Conservation (phyloP, 2,329 filamentous ascomycete genomes). For the Lithohypha guttulata region DNA sequence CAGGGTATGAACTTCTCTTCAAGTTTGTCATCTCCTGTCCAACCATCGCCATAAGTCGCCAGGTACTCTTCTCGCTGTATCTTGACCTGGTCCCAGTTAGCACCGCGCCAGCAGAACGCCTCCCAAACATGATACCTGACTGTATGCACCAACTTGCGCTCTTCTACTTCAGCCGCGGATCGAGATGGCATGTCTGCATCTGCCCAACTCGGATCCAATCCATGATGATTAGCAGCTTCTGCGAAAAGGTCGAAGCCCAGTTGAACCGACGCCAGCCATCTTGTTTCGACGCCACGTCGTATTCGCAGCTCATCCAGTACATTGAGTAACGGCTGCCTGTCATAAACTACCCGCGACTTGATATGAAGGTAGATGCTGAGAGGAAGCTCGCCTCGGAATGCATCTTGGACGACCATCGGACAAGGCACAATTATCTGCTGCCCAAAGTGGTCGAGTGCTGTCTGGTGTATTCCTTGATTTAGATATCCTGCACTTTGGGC, state of each 20-base stretch:
- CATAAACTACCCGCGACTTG: background rate
- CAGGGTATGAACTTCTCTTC: background rate
- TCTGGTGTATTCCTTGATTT: too few relatives aligned
- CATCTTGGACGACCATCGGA: background rate
- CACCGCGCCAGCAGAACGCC: background rate
- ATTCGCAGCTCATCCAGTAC: background rate
- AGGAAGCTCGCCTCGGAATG: background rate
- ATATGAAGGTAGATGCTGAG: background rate
- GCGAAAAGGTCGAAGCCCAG: background rate
- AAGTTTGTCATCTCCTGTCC: background rate
- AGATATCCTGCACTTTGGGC: too few relatives aligned
- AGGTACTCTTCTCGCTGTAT: background rate
- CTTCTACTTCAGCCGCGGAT: background rate
- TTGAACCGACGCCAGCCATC: background rate
- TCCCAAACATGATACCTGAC: slow-evolving; percentile 1
- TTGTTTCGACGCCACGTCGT: background rate
- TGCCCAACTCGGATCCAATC: background rate
- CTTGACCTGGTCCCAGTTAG: background rate
- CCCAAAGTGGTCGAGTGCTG: background rate
- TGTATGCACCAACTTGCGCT: background rate
- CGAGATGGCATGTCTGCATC: background rate
- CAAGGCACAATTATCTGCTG: too few relatives aligned
- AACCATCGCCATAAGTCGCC: background rate
- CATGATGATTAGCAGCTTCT: background rate
- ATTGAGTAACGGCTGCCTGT: background rate